Base-by-base conservation (phyloP, 176 grass and related monocot genomes). In the Thalia dealbata region DNA sequence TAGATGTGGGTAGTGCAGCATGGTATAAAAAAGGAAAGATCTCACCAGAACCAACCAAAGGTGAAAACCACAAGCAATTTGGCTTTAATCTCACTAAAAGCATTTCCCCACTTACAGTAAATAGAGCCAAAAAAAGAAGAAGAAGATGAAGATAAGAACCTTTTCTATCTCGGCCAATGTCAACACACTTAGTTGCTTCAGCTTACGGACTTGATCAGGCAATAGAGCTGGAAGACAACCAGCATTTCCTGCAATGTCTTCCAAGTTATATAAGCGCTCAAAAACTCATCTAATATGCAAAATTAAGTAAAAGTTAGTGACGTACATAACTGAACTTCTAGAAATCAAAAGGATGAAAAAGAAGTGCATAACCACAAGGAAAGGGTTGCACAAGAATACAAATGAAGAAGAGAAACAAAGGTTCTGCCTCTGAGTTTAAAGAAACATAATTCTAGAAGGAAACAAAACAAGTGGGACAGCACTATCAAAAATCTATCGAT, bases 141-240 rank as follows among this genome's bases (percentile, higher is more conserved):
- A 64, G 3, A 14, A 61, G 21, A 45, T 51, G 19, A 81, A 50
- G 13, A 74, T 61, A 52, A 52, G 50, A 66, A 99, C 95, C 95
- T 99, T 93, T 64, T 87, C 86, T 84, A 85, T 91, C 75, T 99
- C 90, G 67, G 89, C 87, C 69, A 99, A 62, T 75, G 95, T 89
- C 78, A 99, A 79, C 67, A 99, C 90, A 30, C 79, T 99, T 38
- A 99, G 90, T 78, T 99, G 95, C 83, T 99, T 91, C 75, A 99
- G 85, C 83, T 99, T 99, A 64, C 69, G 86, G 45, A 73, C 75
- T 91, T 99, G 95, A 80, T 99, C 88, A 78, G 88, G 88, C 50
- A 93, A 85, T 73, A 99, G 55, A 23, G 76, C 61, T 74, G 90
- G 95, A 70, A 99, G 85, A 61, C 61, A 78, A 64, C 79, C 82